phyloP scores from a whole-genome alignment of 139 green algal species.

The Chlorella sp. region DNA sequence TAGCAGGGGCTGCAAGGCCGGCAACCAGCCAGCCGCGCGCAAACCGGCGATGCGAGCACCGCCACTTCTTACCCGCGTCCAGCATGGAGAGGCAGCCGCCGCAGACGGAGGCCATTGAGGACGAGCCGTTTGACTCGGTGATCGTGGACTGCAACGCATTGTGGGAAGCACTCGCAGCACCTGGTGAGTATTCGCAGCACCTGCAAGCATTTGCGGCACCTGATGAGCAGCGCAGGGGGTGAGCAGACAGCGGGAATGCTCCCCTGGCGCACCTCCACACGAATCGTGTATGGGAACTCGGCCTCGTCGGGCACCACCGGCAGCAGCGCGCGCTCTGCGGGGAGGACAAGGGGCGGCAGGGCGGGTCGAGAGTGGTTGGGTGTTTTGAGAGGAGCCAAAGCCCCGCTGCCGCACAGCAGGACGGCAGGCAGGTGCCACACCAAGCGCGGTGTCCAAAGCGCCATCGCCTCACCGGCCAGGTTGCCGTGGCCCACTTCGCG shows the following conservation, averaged over 20 bases:
- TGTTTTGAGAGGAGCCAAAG: neutral
- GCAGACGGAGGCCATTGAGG: constrained; percentile 97
- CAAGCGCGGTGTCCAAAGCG: neutral
- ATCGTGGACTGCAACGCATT: constrained; percentile 84
- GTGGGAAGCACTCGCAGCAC: no score
- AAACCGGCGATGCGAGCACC: no score
- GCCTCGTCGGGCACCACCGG: constrained; percentile 76
- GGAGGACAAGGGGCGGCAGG: neutral
- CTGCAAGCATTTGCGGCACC: no score
- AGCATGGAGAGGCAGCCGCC: constrained; percentile 92
- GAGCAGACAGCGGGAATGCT: no score
- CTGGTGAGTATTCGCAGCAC: no score
- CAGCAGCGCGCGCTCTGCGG: constrained; percentile 80
- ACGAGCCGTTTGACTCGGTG: constrained; percentile 97
- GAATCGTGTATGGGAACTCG: constrained; percentile 88
- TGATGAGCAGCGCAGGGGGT: no score
- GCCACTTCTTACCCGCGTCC: constrained; percentile 94
- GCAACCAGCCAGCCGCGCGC: no score
- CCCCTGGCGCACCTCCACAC: constrained; percentile 84
- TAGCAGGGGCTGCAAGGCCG: no score
- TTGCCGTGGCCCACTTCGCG: constrained; percentile 96
- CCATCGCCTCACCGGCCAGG: constrained; percentile 68
- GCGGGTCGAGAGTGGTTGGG: neutral
- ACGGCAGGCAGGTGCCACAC: neutral
- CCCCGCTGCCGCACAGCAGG: neutral